Conservation (phyloP, 2,329 filamentous ascomycete species). For the Arthroderma sp. region DNA sequence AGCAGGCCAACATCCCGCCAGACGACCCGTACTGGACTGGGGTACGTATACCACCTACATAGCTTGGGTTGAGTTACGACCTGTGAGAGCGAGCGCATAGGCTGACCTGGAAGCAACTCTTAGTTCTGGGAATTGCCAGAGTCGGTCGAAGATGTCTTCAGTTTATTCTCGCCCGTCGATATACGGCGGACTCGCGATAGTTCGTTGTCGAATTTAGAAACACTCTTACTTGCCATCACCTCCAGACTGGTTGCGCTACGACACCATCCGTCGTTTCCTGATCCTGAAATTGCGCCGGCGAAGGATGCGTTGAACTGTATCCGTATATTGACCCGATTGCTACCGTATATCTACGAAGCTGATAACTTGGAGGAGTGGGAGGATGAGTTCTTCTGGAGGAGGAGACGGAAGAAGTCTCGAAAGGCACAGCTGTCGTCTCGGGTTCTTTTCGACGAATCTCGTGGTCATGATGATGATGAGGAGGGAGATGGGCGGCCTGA, state of each 20-base stretch:
- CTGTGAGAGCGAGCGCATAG: neutral
- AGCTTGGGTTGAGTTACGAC: neutral
- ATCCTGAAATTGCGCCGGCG: conserved; percentile 69
- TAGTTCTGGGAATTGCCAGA: conserved; percentile 98
- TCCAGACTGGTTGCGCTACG: conserved; percentile 69
- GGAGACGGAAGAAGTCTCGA: conserved; percentile 58
- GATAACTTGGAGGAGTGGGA: conserved; percentile 77
- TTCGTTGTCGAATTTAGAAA: conserved; percentile 79
- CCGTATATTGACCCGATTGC: conserved; percentile 71
- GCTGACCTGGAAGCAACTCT: neutral
- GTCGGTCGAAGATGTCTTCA: conserved; percentile 91
- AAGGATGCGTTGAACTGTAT: conserved; percentile 91
- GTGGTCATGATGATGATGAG: conserved; percentile 35
- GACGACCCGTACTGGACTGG: conserved; percentile 89
- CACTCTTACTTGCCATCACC: conserved; percentile 70
- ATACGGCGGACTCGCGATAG: conserved; percentile 79
- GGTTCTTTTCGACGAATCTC: conserved; percentile 70
- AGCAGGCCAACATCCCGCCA: conserved; percentile 73
- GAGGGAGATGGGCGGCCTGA: conserved; percentile 19
- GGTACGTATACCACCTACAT: conserved; percentile 42
- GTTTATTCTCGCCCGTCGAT: conserved; percentile 77
- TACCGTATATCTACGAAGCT: conserved; percentile 86
- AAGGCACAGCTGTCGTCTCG: conserved; percentile 56
- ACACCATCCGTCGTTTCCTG: conserved; percentile 82
- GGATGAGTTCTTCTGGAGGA: conserved; percentile 82